Base-by-base conservation (phyloP, 805 yeast genomes). In the Yueomyces sp. region DNA sequence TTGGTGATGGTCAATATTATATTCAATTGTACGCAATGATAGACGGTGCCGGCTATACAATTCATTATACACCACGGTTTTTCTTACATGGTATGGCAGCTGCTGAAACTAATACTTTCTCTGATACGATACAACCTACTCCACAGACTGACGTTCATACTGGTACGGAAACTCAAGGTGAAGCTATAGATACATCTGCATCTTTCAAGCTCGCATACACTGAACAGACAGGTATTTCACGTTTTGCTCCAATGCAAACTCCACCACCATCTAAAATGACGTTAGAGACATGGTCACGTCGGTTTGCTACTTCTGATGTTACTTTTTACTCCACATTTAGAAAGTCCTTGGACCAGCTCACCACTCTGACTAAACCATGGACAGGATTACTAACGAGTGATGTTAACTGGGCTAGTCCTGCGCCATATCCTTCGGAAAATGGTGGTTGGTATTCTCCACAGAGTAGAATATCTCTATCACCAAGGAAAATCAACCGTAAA, bases 221-320 rank as follows among this genome's bases (percentile, higher is more conserved):
- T 3, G 49, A 52, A 52, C 97, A 90, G 65, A 81, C 92, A 0
- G 95, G 95, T 32, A 62, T 52, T 26, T 76, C 84, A 6, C 73
- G 88, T 53, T 85, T 65, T 61, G 96, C 97, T 1, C 96, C 96
- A 43, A 85, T 87, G 95, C 96, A 88, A 65, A 59, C 69, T 47
- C 95, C 87, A 63, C 96, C 98, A 4, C 84, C 81, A 3, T 55
- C 82, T 1, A 65, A 64, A 7, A 74, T 86, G 28, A 83, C 95
- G 0, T 74, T 69, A 36, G 70, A 81, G 6, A 63, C 79, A 3
- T 81, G 88, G 80, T 58, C 81, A 8, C 72, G 79, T 51, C 68
- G 77, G 49, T 79, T 64, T 59, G 78, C 92, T 19, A 74, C 94
- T 1, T 75, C 86, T 43, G 68, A 83, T 0, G 83, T 74, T 44